These are phyloP conservation scores for Ceratobasidium papillatum DNA, from an alignment of 1,284 basidiomycete genomes.

Conservation along the genomic window DNA sequence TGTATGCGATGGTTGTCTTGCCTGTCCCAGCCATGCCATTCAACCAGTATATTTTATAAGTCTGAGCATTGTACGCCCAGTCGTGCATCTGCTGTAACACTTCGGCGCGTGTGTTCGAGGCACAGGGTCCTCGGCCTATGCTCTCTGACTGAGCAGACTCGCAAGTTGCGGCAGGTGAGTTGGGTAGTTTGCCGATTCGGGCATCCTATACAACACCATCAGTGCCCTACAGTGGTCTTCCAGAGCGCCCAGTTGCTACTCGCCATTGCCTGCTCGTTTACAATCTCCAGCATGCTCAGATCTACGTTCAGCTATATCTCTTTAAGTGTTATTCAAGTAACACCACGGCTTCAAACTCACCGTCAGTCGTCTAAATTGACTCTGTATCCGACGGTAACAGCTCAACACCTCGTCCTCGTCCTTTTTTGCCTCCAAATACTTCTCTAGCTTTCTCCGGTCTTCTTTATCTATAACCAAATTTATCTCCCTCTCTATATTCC, in stretches of 20 bases:
- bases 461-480: too few relatives aligned
- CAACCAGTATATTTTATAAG: background rate
- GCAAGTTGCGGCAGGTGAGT: background rate
- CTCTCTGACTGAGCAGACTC: background rate
- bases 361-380: background rate
- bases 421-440: background rate
- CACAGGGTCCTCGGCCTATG: background rate
- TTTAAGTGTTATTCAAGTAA: too few relatives aligned
- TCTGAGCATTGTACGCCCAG: background rate
- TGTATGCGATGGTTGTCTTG: background rate
- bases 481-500: background rate
- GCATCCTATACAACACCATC: background rate
- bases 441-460: background rate
- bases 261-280: too few relatives aligned
- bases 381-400: constrained; percentile 13
- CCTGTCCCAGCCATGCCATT: constrained; percentile 5
- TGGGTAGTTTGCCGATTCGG: background rate
- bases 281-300: too few relatives aligned
- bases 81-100: background rate
- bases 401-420: background rate
- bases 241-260: too few relatives aligned
- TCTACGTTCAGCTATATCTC: too few relatives aligned
- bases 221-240: too few relatives aligned
- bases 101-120: background rate
- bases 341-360: too few relatives aligned